A percentile compares a stretch with the other conserved stretches of the same genome.
Conservation (phyloP, 1,284 basidiomycete genomes). For the Moesziomyces sp. region DNA sequence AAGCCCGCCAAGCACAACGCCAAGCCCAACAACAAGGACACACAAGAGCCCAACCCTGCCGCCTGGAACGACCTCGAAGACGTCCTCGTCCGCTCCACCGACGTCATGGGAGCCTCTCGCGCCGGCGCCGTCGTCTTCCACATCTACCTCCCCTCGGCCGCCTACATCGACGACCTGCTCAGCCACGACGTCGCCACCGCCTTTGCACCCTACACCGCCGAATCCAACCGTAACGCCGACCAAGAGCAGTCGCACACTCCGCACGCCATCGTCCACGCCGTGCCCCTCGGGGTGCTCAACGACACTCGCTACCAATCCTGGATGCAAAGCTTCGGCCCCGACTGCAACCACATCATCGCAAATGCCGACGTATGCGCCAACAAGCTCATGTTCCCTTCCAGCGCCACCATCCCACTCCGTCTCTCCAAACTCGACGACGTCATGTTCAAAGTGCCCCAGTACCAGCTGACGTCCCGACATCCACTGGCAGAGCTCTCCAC, state of each 20-base stretch:
- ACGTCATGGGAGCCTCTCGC: conserved; percentile 75
- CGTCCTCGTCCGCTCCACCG: conserved; percentile 36
- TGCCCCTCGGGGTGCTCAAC: conserved; percentile 70
- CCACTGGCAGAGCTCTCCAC: conserved; percentile 2
- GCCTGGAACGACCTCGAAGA: conserved; percentile 34
- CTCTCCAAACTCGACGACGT: conserved; percentile 78
- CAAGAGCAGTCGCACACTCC: conserved; percentile 71
- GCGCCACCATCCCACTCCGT: conserved; percentile 78
- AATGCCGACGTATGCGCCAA: conserved; percentile 75
- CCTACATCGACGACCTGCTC: conserved; percentile 75
- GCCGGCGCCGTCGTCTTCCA: conserved; percentile 71
- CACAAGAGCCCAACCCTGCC: conserved; percentile 70
- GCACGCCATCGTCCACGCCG: conserved; percentile 59
- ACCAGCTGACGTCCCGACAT: conserved; percentile 55
- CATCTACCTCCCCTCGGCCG: conserved; percentile 76
- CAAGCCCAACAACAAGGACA: conserved; percentile 5
- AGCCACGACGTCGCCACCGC: conserved; percentile 69
- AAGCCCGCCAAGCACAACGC: conserved; percentile 44
- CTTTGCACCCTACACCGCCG: conserved; percentile 69
- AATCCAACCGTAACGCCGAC: conserved; percentile 39
- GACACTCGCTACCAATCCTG: conserved; percentile 78
- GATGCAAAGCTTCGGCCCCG: conserved; percentile 75
- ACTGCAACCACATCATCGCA: conserved; percentile 71
- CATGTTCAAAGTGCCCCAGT: conserved; percentile 80
- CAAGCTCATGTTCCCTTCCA: conserved; percentile 79